Evolutionary conservation across 805 yeast genomes (phyloP), one percentile per base, ranked within the genome.

Genomic region (Zygosaccharomyces siamensis): DNA sequence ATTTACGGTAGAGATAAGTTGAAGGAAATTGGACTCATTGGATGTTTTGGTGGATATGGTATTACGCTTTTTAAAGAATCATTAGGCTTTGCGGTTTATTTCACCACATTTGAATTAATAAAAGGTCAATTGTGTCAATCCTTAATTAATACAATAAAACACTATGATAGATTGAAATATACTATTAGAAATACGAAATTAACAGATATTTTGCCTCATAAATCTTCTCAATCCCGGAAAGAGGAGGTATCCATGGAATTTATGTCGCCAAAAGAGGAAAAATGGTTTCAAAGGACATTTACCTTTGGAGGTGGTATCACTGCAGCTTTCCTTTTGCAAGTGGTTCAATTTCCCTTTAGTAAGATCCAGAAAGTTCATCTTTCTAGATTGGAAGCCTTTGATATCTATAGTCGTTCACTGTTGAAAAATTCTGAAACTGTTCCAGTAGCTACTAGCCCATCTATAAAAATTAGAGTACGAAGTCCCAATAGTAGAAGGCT

Each of bases 41-140:
- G 96, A 0, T 90, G 93, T 4, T 88, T 87, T 72, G 95, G 96
- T 2, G 98, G 97, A 0, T 86, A 82, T 62, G 77, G 84, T n/a
- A 72, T 89, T 39, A 84, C 90, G 45, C 70, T 87, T 3, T 63
- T 85, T 14, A 90, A 89, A 62, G 97, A 90, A 56, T 79, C 74
- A 75, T 53, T 68, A n/a, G 93, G 95, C 2, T 89, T 88, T 74
- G 96, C 92, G 0, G 76, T 81, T 47, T 89, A 88, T 66, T 89
- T 89, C 63, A 76, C 86, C 11, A 79, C 89, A 0, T 89, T 88
- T 66, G 96, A 89, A 66, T 66, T 79, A 18, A 78, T 89, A 26
- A 89, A 86, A 66, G 86, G 88, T 30, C 80, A 81, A 56, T 79
- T 83, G 1, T 81, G 76, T 58, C 72, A 73, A 44, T 49, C 70